Percentiles rank a stretch among this genome's conserved stretches.
These are phyloP conservation scores for Penstemon newberryi DNA, from an alignment of 257 asterid genomes.

Conservation along the genomic window DNA sequence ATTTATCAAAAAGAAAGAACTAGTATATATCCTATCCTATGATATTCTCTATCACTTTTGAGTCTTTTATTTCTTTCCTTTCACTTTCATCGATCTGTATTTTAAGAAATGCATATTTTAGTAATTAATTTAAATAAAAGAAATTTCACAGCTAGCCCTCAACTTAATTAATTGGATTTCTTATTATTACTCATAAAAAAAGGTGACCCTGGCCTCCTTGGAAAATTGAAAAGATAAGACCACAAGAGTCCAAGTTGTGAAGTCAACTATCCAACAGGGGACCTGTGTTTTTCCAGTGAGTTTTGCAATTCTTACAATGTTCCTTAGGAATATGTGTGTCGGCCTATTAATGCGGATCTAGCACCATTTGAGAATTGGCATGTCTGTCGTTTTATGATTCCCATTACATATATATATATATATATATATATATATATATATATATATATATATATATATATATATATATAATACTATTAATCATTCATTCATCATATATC, in stretches of 20 bases:
- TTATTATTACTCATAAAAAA: background rate
- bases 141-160: background rate
- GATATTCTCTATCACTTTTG: too few species aligned
- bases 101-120: too few species aligned
- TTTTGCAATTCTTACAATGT: constrained; percentile 17
- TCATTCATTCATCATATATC: background rate
- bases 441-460: background rate
- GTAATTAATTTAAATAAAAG: too few species aligned
- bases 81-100: too few species aligned
- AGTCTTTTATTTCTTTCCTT: too few species aligned
- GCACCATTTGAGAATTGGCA: constrained; percentile 76
- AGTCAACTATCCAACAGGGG: constrained; percentile 54
- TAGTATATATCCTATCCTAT: too few species aligned
- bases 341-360: constrained; percentile 81
- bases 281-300: constrained; percentile 20
- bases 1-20: too few species aligned
- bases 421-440: too few species aligned
- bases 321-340: constrained; percentile 48
- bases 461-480: background rate
- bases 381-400: constrained; percentile 68
- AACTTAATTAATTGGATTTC: background rate
- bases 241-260: constrained; percentile 45
- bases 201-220: background rate
- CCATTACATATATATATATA: background rate
- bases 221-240: constrained; percentile 23